Conservation (phyloP, 306 rosid genomes). For the Potentilla sterilis region DNA sequence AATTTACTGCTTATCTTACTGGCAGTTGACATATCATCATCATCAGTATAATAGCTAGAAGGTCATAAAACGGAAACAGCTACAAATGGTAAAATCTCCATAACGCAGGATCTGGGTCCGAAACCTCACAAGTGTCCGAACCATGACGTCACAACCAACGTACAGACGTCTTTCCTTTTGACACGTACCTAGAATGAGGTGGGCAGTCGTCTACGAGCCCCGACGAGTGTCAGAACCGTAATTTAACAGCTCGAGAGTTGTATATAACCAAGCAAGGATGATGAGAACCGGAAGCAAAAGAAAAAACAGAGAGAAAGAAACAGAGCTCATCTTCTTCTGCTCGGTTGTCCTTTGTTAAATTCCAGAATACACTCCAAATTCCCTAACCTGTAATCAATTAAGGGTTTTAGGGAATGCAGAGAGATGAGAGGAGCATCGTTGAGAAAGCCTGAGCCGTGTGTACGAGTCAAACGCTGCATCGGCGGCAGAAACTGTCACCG, state of each 20-base stretch:
- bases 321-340: neutral
- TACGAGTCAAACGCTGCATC: constrained; percentile 35
- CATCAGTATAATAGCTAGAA: too few relatives aligned
- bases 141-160: neutral
- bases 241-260: neutral
- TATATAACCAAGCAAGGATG: neutral
- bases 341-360: neutral
- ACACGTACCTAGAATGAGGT: neutral
- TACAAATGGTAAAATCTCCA: neutral
- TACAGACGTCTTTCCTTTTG: neutral
- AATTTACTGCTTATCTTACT: neutral
- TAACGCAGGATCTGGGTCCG: neutral
- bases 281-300: neutral
- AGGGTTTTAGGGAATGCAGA: constrained; percentile 67
- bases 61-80: neutral
- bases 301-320: neutral
- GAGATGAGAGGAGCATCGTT: constrained; percentile 57
- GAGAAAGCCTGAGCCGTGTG: constrained; percentile 37
- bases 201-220: neutral
- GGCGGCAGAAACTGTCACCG: constrained; percentile 92
- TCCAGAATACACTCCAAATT: too few relatives aligned
- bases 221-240: constrained; percentile 3
- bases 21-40: neutral
- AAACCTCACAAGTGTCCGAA: neutral
- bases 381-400: neutral